Base-by-base conservation (phyloP, 2,329 filamentous ascomycete species). In the Alternaria infectoria region DNA sequence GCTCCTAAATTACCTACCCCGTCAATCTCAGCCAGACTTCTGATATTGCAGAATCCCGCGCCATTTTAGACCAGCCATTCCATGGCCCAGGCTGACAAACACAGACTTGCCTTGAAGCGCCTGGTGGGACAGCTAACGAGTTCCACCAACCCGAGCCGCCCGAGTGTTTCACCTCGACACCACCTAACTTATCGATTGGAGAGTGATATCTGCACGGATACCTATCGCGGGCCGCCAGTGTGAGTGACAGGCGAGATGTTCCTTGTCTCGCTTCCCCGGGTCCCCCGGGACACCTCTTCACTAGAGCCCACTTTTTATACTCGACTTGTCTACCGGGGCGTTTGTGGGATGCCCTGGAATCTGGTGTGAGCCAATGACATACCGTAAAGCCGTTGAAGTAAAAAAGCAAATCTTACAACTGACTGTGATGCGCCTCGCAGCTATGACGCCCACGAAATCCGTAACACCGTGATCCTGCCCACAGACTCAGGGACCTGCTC, bases 131-230 rank as follows among this genome's bases (percentile, higher is more conserved):
- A 59, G 59, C 67, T 51, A 68, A 67, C 36, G 44, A 51, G 50
- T 30, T 17, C 30, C 43, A 36, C 50, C 54, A 52, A 59, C 49
- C 52, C 49, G 63, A 69, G 36, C 64, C 59, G 65, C 68, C 64
- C 65, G 56, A 60, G 59, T 63, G 69, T 72, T 74, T 72, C 70
- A 74, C 61, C 43, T 45, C 30, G 25, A 47, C 58, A 64, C 51
- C 44, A 51, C 44, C 54, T 50, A 55, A 62, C 58, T 56, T 66
- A 56, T 70, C 61, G 64, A 74, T 74, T 71, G 69, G 69, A 50
- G 50, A 46, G 50, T 52, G 47, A 54, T 65, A 65, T 54, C 40
- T 60, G 63, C 61, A 61, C 50, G 59, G 68, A 54, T 52, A 66
- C 46, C 57, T 61, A 64, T 70, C 59, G 50, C 65, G 62, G 61